phyloP scores from a whole-genome alignment of 805 yeast genomes.

The Peterozyma xylosa region DNA sequence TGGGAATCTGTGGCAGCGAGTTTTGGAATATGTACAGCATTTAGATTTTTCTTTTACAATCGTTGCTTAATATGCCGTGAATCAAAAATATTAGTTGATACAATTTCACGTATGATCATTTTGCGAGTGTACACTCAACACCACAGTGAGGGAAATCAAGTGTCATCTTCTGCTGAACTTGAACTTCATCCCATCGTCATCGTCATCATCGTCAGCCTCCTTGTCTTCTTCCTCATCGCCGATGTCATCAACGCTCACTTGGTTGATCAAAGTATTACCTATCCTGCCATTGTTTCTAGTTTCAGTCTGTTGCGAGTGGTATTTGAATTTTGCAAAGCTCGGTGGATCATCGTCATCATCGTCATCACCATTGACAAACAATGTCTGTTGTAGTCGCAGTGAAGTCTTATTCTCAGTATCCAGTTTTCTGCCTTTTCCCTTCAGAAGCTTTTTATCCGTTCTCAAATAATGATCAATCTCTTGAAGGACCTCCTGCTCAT shows the following conservation, averaged over 20 bases:
- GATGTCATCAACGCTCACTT: not conserved
- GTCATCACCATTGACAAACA: not conserved
- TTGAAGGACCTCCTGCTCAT: not conserved
- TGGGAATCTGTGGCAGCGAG: constrained; percentile 11
- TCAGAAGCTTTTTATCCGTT: not conserved
- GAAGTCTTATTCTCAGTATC: not conserved
- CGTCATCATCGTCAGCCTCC: constrained; percentile 14
- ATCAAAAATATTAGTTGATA: too few relatives aligned
- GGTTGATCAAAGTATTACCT: constrained; percentile 1
- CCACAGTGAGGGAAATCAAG: not conserved
- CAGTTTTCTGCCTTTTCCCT: not conserved
- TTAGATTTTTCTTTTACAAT: not conserved
- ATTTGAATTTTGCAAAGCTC: not conserved
- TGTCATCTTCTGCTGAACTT: constrained; percentile 16
- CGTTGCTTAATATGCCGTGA: not conserved
- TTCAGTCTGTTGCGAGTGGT: not conserved
- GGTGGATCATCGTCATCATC: constrained; percentile 1
- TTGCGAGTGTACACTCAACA: too few relatives aligned
- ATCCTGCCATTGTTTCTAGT: not conserved
- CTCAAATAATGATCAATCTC: not conserved
- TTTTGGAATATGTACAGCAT: not conserved
- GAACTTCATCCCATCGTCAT: constrained; percentile 22
- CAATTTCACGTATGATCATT: too few relatives aligned
- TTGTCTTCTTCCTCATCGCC: not conserved
- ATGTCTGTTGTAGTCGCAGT: not conserved